Conservation (phyloP, 2,329 filamentous ascomycete genomes). For the Alternaria sp. region DNA sequence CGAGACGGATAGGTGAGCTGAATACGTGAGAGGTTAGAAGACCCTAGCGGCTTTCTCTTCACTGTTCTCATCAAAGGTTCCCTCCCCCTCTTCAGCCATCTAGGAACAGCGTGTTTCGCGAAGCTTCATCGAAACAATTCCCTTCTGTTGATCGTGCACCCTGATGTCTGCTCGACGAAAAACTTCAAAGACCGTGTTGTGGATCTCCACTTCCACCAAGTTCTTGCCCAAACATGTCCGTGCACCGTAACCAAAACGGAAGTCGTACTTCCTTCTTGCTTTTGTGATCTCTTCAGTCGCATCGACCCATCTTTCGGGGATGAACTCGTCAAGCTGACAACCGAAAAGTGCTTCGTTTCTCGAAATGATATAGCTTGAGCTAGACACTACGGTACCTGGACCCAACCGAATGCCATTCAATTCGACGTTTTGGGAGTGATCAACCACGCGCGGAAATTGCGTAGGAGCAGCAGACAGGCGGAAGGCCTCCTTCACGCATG, state of each 20-base stretch:
- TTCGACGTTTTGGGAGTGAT: not conserved
- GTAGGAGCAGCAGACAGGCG: not conserved
- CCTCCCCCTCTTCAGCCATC: too few relatives aligned
- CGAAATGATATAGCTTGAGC: not conserved
- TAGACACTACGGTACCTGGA: not conserved
- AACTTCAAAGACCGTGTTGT: not conserved
- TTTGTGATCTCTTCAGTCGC: not conserved
- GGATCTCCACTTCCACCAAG: not conserved
- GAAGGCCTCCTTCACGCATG: not conserved
- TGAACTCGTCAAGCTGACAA: not conserved
- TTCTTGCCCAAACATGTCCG: not conserved
- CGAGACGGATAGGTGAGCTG: not conserved
- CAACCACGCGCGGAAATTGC: not conserved
- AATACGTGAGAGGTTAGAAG: not conserved
- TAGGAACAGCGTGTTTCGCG: not conserved
- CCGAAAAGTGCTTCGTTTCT: not conserved
- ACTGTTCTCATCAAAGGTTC: too few relatives aligned
- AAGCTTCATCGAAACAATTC: not conserved
- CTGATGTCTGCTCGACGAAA: not conserved
- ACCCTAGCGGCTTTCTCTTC: not conserved
- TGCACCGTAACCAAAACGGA: not conserved
- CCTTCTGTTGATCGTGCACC: not conserved
- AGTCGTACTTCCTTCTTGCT: not conserved
- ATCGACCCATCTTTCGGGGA: not conserved
- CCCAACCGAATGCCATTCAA: not conserved